Base-by-base conservation (phyloP, 768 basidiomycete genomes). In the Lentinula edodes region DNA sequence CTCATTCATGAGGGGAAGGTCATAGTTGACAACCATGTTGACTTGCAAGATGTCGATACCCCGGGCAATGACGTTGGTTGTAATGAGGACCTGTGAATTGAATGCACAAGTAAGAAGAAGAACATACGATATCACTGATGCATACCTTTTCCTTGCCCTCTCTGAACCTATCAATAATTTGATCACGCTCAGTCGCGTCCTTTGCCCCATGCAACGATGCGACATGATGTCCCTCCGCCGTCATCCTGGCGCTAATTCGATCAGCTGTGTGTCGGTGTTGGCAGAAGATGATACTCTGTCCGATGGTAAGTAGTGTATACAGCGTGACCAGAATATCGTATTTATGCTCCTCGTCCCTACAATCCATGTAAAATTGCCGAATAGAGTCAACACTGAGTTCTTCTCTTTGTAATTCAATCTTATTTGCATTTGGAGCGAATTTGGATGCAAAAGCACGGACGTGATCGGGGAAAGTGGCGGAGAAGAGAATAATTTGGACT, bases 11-110 rank as follows among this genome's bases (percentile, higher is more conserved):
- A 94, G 76, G 0, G 95, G 95, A 32, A 97, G 82, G 70, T 98
- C 95, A 70, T 98, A 99, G 76, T 98, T 98, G 73, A 99, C 94
- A n/a, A 98, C 96, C 95, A 99, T 95, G 80, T 98, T 99, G 68
- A 99, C 97, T 78, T 98, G 96, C 60, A 94, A 81, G 69, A 99
- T 97, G 69, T 99, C 97, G 76, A 99, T 98, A 46, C 97, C 97
- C 16, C 97, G 88, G 1, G 97, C 95, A 65, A 98, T 91, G 70
- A 99, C 97, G 74, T 99, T 99, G 42, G 97, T 99, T 57, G 97
- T 98, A 71, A 99, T 99, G 66, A 99, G 77, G 54, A 84, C 83
- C 80, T 82, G 32, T 6, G 15, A 34, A 12, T 23, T 23, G 13
- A 43, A 16, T 34, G 10, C 18, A 2, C 10, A 23, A 8, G 6